phyloP scores from a whole-genome alignment of 2,329 filamentous ascomycete genomes.

The Boeremia lycopersici region DNA sequence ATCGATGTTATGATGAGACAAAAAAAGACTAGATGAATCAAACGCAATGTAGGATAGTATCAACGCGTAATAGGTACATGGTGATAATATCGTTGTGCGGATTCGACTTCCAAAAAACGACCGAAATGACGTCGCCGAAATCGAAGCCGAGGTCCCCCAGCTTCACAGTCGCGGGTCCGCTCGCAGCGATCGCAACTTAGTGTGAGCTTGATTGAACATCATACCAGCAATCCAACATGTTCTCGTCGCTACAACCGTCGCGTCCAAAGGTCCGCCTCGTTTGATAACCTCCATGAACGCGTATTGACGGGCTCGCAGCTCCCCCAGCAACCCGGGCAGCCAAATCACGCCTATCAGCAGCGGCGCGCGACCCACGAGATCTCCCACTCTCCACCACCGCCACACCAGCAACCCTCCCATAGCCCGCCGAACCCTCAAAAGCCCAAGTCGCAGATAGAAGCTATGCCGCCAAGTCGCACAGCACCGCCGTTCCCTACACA shows the following conservation, averaged over 20 bases:
- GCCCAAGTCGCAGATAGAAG: slow-evolving; percentile 56
- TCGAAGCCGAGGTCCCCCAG: slow-evolving; percentile 11
- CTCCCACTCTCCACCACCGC: slow-evolving; percentile 9
- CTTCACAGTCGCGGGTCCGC: slow-evolving; percentile 15
- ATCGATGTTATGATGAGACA: no score
- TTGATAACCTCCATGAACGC: not conserved
- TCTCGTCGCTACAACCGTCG: slow-evolving; percentile 48
- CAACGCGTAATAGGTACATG: no score
- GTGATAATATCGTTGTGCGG: not conserved
- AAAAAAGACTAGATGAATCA: no score
- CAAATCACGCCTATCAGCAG: slow-evolving; percentile 35
- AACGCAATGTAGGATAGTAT: no score
- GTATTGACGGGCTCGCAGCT: slow-evolving; percentile 16
- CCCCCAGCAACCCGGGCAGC: slow-evolving; percentile 28
- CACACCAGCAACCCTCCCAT: not conserved
- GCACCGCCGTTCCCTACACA: slow-evolving; percentile 22
- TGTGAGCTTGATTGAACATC: slow-evolving; percentile 16
- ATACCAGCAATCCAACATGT: slow-evolving; percentile 35
- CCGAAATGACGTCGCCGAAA: slow-evolving; percentile 6
- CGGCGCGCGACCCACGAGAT: slow-evolving; percentile 28
- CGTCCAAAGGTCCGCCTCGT: slow-evolving; percentile 46
- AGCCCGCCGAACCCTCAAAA: slow-evolving; percentile 7
- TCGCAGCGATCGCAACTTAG: not conserved
- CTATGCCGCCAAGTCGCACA: slow-evolving; percentile 51
- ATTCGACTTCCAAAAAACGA: not conserved